A percentile compares a stretch with the other conserved stretches of the same genome.
phyloP scores from a whole-genome alignment of 2,329 filamentous ascomycete genomes.

The Phialophora tarda region DNA sequence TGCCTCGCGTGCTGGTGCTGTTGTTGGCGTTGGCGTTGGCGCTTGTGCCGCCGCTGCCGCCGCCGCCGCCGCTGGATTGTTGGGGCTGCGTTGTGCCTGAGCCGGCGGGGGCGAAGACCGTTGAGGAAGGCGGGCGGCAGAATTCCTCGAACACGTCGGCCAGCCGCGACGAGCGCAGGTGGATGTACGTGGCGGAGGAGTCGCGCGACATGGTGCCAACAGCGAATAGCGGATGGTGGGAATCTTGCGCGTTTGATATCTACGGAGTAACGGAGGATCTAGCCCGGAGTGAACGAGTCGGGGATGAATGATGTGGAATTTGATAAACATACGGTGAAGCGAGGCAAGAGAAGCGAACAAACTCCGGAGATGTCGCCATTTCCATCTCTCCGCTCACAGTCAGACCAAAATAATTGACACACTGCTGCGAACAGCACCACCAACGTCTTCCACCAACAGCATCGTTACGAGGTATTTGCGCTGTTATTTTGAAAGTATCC shows the following conservation, averaged over 20 bases:
- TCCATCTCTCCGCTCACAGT: too few species aligned
- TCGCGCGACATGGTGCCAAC: constrained; percentile 53
- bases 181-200: constrained; percentile 55
- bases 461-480: too few species aligned
- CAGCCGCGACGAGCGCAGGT: constrained; percentile 55
- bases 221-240: background rate
- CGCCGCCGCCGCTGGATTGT: constrained; percentile 17
- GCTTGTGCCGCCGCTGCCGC: background rate
- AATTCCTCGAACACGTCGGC: constrained; percentile 59
- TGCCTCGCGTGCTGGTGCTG: constrained; percentile 18
- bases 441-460: too few species aligned
- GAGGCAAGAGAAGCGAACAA: too few species aligned
- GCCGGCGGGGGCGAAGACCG: constrained; percentile 17
- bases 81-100: background rate
- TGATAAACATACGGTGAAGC: too few species aligned
- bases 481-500: too few species aligned
- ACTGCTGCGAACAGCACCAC: too few species aligned
- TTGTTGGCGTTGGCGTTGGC: constrained; percentile 1
- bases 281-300: background rate
- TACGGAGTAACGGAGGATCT: background rate
- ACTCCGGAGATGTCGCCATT: too few species aligned
- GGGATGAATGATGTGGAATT: too few species aligned
- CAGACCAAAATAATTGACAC: too few species aligned
- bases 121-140: constrained; percentile 51
- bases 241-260: background rate